Conservation (phyloP, 306 rosid genomes). For the Lathyrus sativus region DNA sequence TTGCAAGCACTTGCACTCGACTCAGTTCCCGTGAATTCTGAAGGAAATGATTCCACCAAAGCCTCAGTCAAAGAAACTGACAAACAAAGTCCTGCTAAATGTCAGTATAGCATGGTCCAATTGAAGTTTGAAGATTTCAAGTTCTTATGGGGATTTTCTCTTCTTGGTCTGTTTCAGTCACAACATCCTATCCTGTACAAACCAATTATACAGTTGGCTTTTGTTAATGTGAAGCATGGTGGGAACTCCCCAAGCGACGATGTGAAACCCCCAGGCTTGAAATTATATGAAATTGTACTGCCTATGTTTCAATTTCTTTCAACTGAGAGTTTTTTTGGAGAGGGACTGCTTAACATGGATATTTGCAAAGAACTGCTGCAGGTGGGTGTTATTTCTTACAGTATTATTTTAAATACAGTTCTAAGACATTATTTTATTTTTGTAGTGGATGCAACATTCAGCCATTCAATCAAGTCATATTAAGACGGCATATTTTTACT, state of each 20-base stretch:
- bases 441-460: conserved; percentile 11
- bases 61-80: conserved; percentile 39
- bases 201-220: conserved; percentile 56
- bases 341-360: conserved; percentile 66
- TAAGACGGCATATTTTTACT: conserved; percentile 12
- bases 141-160: conserved; percentile 90
- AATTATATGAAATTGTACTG: conserved; percentile 71
- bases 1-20: conserved; percentile 94
- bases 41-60: conserved; percentile 48
- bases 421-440: conserved; percentile 17
- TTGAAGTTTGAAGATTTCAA: conserved; percentile 66
- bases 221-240: conserved; percentile 45
- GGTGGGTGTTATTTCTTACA: conserved; percentile 51
- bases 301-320: conserved; percentile 85
- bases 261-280: conserved; percentile 52
- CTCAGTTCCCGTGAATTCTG: conserved; percentile 75
- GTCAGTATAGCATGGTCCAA: conserved; percentile 86
- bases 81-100: conserved; percentile 45
- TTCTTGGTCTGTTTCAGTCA: conserved; percentile 75
- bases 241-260: conserved; percentile 53
- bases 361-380: conserved; percentile 81
- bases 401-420: conserved; percentile 29
- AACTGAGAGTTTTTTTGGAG: conserved; percentile 64
- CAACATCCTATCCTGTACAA: conserved; percentile 53
- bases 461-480: conserved; percentile 6